These are phyloP conservation scores for Phytopythium ostracodes DNA, from an alignment of 352 stramenopile genomes.

Conservation along the genomic window DNA sequence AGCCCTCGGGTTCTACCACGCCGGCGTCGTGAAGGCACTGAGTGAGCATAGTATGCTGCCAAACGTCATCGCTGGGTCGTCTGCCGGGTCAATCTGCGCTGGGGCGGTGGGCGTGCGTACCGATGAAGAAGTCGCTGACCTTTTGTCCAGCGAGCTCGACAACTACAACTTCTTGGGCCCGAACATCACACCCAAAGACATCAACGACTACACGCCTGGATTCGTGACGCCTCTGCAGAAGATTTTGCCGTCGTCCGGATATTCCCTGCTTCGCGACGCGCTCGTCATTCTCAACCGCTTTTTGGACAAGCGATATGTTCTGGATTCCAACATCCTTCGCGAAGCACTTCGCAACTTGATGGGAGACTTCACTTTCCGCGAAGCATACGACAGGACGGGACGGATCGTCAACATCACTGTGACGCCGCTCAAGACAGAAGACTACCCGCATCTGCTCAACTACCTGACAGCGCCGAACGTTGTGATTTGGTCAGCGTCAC, in stretches of 20 bases:
- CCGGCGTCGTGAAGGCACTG: constrained; percentile 94
- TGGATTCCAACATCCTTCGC: constrained; percentile 65
- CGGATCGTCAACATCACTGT: constrained; percentile 99
- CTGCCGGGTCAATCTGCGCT: constrained; percentile 92
- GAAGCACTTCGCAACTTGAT: constrained; percentile 86
- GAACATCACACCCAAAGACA: constrained; percentile 66
- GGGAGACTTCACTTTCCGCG: constrained; percentile 98
- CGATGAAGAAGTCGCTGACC: constrained; percentile 87
- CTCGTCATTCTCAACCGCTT: constrained; percentile 63
- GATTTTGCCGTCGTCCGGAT: constrained; percentile 42
- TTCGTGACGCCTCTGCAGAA: constrained; percentile 39
- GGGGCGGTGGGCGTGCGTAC: constrained; percentile 91
- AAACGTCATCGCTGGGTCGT: constrained; percentile 93
- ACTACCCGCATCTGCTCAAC: constrained; percentile 97
- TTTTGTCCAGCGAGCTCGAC: constrained; percentile 37
- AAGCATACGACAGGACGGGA: constrained; percentile 97
- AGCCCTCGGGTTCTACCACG: constrained; percentile 95
- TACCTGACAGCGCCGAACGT: constrained; percentile 98
- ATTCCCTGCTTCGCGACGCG: constrained; percentile 37
- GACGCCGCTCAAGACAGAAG: constrained; percentile 84
- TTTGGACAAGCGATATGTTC: constrained; percentile 60
- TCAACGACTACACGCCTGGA: constrained; percentile 48
- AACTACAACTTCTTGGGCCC: constrained; percentile 60
- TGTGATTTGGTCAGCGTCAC: constrained; percentile 96
- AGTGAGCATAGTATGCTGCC: constrained; percentile 93